A percentile compares a stretch with the other conserved stretches of the same genome.
phyloP scores from a whole-genome alignment of 176 grass and related monocot species.

The Oryza meridionalis region DNA sequence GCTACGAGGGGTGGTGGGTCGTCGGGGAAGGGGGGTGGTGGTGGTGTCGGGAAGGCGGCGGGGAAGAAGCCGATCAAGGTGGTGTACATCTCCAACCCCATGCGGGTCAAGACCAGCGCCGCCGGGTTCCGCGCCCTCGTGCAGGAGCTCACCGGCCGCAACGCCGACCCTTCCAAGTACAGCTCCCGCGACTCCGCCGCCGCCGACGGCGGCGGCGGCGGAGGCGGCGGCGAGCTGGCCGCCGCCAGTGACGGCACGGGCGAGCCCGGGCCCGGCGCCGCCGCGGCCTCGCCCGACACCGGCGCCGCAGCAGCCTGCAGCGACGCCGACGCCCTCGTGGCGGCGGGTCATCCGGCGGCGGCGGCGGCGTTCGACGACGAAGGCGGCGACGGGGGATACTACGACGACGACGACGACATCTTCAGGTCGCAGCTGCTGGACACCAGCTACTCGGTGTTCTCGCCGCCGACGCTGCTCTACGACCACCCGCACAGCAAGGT shows the following conservation, averaged over 20 bases:
- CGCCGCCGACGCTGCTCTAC: slow-evolving; percentile 51
- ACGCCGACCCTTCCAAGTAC: slow-evolving; percentile 71
- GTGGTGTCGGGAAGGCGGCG: not conserved
- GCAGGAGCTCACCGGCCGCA: slow-evolving; percentile 82
- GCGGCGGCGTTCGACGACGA: not conserved
- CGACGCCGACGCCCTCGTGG: not conserved
- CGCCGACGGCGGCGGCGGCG: too few species aligned
- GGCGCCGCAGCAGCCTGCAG: too few species aligned
- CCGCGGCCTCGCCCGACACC: too few species aligned
- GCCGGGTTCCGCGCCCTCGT: slow-evolving; percentile 74
- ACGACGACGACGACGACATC: not conserved
- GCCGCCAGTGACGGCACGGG: too few species aligned
- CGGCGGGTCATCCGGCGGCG: slow-evolving; percentile 9
- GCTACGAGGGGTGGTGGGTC: not conserved
- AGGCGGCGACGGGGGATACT: slow-evolving; percentile 14
- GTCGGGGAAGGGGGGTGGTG: slow-evolving; percentile 21
- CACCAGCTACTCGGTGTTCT: slow-evolving; percentile 48
- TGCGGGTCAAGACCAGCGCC: slow-evolving; percentile 70
- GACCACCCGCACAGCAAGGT: slow-evolving; percentile 59
- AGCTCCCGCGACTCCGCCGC: slow-evolving; percentile 29
- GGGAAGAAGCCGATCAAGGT: slow-evolving; percentile 86
- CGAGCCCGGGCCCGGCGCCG: too few species aligned
- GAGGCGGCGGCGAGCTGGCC: too few species aligned
- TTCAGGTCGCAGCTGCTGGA: slow-evolving; percentile 54
- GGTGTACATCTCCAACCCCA: slow-evolving; percentile 91